phyloP scores from a whole-genome alignment of 2,329 filamentous ascomycete genomes.

The Nectriaceae sp. region DNA sequence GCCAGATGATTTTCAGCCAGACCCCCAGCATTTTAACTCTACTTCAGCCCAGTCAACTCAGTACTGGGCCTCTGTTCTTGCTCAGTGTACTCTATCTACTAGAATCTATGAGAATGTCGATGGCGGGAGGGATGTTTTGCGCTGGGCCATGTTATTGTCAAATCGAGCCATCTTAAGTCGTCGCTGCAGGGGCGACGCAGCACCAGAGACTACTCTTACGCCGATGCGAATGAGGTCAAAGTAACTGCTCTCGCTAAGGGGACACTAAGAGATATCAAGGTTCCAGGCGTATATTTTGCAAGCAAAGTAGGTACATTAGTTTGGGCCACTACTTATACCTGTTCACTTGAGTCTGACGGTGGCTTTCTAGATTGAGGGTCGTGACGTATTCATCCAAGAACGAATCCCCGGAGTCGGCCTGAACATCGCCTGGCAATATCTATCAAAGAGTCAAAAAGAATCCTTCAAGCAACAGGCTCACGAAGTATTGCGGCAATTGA shows the following conservation, averaged over 20 bases:
- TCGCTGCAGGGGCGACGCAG: background rate
- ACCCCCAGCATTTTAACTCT: slow-evolving; percentile 27
- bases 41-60: slow-evolving; percentile 22
- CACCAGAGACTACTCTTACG: slow-evolving; percentile 38
- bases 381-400: slow-evolving; percentile 40
- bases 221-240: slow-evolving; percentile 42
- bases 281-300: slow-evolving; percentile 41
- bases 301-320: slow-evolving; percentile 33
- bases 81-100: slow-evolving; percentile 29
- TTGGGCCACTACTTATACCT: background rate
- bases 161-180: slow-evolving; percentile 37
- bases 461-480: slow-evolving; percentile 39
- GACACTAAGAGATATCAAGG: slow-evolving; percentile 29
- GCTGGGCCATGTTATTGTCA: slow-evolving; percentile 41
- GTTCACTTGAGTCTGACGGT: no score
- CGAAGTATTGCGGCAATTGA: slow-evolving; percentile 31
- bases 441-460: slow-evolving; percentile 33
- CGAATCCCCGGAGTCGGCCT: slow-evolving; percentile 39
- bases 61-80: slow-evolving; percentile 36
- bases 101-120: slow-evolving; percentile 35
- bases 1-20: slow-evolving; percentile 14
- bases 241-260: slow-evolving; percentile 34
- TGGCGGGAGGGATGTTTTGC: slow-evolving; percentile 44
- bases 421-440: slow-evolving; percentile 38
- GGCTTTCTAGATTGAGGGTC: slow-evolving; percentile 34